Base-by-base conservation (phyloP, 495 filamentous ascomycete species). In the Tuber aestivum region DNA sequence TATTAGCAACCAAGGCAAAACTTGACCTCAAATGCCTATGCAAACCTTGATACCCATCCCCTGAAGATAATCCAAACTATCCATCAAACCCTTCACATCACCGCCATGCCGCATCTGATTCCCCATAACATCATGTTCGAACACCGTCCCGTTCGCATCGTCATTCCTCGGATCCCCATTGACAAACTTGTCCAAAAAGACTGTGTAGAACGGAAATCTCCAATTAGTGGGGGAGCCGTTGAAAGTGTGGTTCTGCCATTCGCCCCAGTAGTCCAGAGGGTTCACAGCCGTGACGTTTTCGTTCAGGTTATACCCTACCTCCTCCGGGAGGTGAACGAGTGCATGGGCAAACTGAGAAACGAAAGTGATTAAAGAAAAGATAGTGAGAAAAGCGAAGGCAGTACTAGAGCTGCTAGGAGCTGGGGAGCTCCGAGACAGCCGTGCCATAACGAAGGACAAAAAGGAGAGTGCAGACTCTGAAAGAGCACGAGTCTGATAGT, bases 71-170 rank as follows among this genome's bases (percentile, higher is more conserved):
- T 93, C 91, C 72, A 93, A 84, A 23, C 89, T 90, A 76, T 91
- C 89, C 69, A 89, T 77, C 45, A 93, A 74, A 12, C 91, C 91
- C 69, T 84, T 85, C 38, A 92, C 85, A 82, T 93, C 91, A 50
- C 91, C 91, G 48, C 91, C 91, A 84, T 91, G 89, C n/a, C 91
- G 89, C 83, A 93, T 87, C 82, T 92, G 91, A 74, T 89, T 93
- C 72, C 88, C 89, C 75, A 86, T 86, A 44, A 89, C 80, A 81
- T 93, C 91, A 81, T 91, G 90, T 82, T 93, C 91, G 79, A 89
- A 93, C 12, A 87, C 72, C 0, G 90, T 92, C 4, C 86, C 89
- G 82, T 93, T 93, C 32, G 86, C 86, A 80, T 93, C 88, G 78
- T 93, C 90, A 83, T 93, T 93, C 0, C 84, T 85, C 0, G 91